These are phyloP conservation scores for Mortierella hygrophila DNA, from an alignment of 192 early-diverging fungal genomes.

Conservation along the genomic window DNA sequence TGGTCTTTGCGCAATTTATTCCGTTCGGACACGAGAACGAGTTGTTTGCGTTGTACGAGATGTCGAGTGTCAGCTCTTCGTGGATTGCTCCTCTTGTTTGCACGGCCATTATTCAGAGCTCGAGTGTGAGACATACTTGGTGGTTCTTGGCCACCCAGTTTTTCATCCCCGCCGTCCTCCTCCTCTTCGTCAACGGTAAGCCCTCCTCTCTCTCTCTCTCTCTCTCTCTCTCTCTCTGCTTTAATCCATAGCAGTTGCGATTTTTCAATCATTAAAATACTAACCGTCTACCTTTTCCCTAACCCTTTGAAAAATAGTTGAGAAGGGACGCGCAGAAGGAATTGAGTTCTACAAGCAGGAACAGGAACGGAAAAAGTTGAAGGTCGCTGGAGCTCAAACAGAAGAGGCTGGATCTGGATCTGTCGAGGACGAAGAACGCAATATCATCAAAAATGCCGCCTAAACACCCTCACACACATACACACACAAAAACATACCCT, in stretches of 20 bases:
- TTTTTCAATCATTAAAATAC: background rate
- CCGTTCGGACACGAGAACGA: conserved; percentile 73
- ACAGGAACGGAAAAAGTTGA: conserved; percentile 2
- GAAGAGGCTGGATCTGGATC: background rate
- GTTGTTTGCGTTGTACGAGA: conserved; percentile 73
- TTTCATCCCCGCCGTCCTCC: conserved; percentile 34
- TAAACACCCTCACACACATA: background rate
- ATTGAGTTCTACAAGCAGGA: conserved; percentile 23
- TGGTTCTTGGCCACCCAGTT: conserved; percentile 38
- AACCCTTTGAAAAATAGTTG: conserved; percentile 3
- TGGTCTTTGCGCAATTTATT: conserved; percentile 69
- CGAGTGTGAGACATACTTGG: conserved; percentile 46
- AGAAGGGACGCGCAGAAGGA: conserved; percentile 22
- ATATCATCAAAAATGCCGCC: conserved; percentile 1
- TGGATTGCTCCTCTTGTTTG: conserved; percentile 76
- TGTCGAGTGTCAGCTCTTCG: conserved; percentile 55
- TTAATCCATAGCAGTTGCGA: background rate
- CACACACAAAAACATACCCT: background rate
- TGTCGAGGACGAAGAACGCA: conserved; percentile 1
- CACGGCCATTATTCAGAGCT: conserved; percentile 60
- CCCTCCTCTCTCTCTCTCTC: background rate
- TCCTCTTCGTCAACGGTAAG: conserved; percentile 48
- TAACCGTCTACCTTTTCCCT: background rate
- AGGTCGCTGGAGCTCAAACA: background rate
- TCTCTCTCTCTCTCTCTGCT: background rate